phyloP scores from a whole-genome alignment of 73 alveolate genomes.

The Stentor roeselii region DNA sequence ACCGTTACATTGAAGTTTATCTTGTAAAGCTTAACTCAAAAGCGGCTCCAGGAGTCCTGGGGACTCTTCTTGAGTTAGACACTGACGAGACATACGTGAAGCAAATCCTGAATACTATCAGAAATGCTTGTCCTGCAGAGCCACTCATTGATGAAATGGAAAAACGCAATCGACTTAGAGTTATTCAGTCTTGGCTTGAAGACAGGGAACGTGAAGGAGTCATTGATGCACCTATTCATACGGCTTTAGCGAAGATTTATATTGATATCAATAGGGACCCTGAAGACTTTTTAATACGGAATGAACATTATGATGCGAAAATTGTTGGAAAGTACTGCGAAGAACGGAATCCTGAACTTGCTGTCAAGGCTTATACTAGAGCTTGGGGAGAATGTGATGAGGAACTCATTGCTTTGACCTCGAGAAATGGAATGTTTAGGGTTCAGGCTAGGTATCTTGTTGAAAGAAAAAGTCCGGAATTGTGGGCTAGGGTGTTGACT shows the following conservation, averaged over 20 bases:
- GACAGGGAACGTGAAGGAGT: slow-evolving; percentile 99
- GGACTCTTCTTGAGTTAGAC: slow-evolving; percentile 95
- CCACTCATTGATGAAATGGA: slow-evolving; percentile 93
- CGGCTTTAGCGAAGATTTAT: slow-evolving; percentile 97
- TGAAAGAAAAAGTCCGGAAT: slow-evolving; percentile 96
- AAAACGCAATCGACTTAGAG: slow-evolving; percentile 94
- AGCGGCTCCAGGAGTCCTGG: slow-evolving; percentile 97
- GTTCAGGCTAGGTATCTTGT: slow-evolving; percentile 98
- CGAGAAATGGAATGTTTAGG: slow-evolving; percentile 97
- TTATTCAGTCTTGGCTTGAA: slow-evolving; percentile 97
- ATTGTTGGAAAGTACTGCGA: slow-evolving; percentile 98
- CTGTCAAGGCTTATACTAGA: slow-evolving; percentile 96
- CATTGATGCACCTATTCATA: slow-evolving; percentile 96
- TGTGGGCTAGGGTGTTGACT: slow-evolving; percentile 96
- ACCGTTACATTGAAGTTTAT: slow-evolving; percentile 96
- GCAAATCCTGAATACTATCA: slow-evolving; percentile 81
- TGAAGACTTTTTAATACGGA: slow-evolving; percentile 94
- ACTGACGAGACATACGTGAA: slow-evolving; percentile 93
- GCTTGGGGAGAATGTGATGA: slow-evolving; percentile 99
- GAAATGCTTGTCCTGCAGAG: slow-evolving; percentile 92
- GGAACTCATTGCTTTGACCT: slow-evolving; percentile 97
- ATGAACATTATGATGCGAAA: slow-evolving; percentile 97
- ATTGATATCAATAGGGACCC: slow-evolving; percentile 95
- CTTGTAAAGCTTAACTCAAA: slow-evolving; percentile 91
- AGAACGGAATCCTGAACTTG: slow-evolving; percentile 97